Conservation (phyloP, 164 flowering plant genomes). For the Akebia trifoliata region DNA sequence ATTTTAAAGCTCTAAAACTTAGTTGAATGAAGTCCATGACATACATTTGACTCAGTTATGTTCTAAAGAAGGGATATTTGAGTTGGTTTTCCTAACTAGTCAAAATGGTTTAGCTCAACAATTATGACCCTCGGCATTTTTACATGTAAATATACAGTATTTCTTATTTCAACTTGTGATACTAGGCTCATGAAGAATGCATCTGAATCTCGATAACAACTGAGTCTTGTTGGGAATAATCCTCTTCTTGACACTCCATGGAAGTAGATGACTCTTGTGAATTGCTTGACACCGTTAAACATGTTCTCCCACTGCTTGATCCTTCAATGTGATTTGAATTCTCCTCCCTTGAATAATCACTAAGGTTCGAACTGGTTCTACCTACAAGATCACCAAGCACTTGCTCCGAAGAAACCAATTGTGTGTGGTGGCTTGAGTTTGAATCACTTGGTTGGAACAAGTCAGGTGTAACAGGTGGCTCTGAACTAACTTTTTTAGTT, state of each 20-base stretch:
- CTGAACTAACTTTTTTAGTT: slow-evolving; percentile 4
- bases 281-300: background rate
- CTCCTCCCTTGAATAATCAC: background rate
- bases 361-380: background rate
- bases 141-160: no score
- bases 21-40: no score
- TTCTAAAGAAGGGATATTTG: no score
- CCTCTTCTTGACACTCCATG: background rate
- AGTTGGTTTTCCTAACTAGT: no score
- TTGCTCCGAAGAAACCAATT: background rate
- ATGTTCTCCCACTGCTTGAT: background rate
- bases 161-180: no score
- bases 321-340: background rate
- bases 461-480: background rate
- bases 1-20: no score
- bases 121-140: no score
- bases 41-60: no score
- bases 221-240: background rate
- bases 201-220: background rate
- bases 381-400: background rate
- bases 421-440: background rate
- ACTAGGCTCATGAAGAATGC: background rate
- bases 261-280: background rate
- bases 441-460: background rate
- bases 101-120: no score